Base-by-base conservation (phyloP, 2,329 filamentous ascomycete species). In the Neonectria coccinea region DNA sequence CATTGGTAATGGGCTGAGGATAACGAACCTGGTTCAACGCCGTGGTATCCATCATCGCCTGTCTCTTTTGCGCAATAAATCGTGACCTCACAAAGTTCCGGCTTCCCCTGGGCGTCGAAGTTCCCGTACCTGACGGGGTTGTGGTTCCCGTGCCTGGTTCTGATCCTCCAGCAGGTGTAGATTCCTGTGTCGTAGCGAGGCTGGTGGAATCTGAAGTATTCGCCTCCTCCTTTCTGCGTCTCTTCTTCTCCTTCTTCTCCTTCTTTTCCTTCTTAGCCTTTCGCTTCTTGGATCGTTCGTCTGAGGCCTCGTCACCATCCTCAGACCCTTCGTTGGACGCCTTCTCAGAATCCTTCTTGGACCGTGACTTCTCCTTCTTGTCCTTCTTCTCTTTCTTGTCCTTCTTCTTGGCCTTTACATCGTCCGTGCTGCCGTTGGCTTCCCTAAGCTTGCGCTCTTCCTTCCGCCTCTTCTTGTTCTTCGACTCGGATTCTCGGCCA, bases 11-110 rank as follows among this genome's bases (percentile, higher is more conserved):
- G 9, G 8, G 29, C 16, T 41, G 14, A 81, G 76, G 80, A 92
- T 90, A 33, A 68, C 82, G 78, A 81, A 94, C 92, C 89, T 97
- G 94, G 77, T 94, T 95, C 75, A 98, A 80, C 14, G 94, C 92
- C 74, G 91, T 89, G 53, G 90, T 86, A 78, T 97, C 92, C 82
- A 93, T 86, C 63, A 94, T 87, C 2, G 94, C 94, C 82, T 91
- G 88, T 73, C 89, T 90, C 83, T 98, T 98, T 73, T 96, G 92
- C 61, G 91, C 91, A 74, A 98, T 97, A 78, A 94, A 93, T 65
- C 93, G 86, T 70, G 92, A 89, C 67, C 95, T 85, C 51, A 94
- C 88, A 59, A 91, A 87, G 76, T 94, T 92, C 68, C 93, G 87
- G 53, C 86, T 88, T 9, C 79, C 80, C 65, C 77, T 81, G 62